phyloP scores from a whole-genome alignment of 176 grass and related monocot genomes.

The Hsuehochloa calcarea region DNA sequence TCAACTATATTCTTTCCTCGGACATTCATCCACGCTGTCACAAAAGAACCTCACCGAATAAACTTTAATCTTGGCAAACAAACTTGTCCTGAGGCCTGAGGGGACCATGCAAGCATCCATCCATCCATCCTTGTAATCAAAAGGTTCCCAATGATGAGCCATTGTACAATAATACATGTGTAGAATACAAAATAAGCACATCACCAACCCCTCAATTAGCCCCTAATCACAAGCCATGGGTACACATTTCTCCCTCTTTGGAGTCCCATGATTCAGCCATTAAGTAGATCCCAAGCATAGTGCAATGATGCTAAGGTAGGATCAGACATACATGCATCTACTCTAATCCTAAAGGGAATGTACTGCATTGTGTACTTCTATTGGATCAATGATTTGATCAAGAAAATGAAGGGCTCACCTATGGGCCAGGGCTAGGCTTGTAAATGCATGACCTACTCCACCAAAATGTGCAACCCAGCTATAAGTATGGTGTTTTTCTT shows the following conservation, averaged over 20 bases:
- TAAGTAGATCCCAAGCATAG: slow-evolving; percentile 36
- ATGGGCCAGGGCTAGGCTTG: neutral
- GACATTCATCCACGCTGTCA: slow-evolving; percentile 31
- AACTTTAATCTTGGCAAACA: slow-evolving; percentile 3
- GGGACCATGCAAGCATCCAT: slow-evolving; percentile 10
- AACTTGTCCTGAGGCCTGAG: no score
- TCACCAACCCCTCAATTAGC: slow-evolving; percentile 33
- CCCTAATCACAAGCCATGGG: slow-evolving; percentile 26
- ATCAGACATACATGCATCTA: slow-evolving; percentile 5
- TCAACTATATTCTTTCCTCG: neutral
- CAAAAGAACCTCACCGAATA: neutral
- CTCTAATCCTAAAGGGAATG: slow-evolving; percentile 21
- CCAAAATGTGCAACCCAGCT: slow-evolving; percentile 22
- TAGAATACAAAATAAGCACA: slow-evolving; percentile 5
- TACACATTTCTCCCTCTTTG: neutral
- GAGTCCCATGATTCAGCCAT: slow-evolving; percentile 28
- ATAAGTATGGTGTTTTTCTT: neutral
- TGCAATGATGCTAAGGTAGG: slow-evolving; percentile 31
- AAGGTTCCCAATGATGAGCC: slow-evolving; percentile 42
- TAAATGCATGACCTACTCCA: slow-evolving; percentile 25
- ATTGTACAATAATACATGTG: slow-evolving; percentile 33
- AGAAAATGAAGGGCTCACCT: neutral
- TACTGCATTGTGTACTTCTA: neutral
- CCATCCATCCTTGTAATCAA: slow-evolving; percentile 19
- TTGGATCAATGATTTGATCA: slow-evolving; percentile 15